phyloP scores from a whole-genome alignment of 805 yeast genomes.

The Zygosaccharomyces pseudorouxii region DNA sequence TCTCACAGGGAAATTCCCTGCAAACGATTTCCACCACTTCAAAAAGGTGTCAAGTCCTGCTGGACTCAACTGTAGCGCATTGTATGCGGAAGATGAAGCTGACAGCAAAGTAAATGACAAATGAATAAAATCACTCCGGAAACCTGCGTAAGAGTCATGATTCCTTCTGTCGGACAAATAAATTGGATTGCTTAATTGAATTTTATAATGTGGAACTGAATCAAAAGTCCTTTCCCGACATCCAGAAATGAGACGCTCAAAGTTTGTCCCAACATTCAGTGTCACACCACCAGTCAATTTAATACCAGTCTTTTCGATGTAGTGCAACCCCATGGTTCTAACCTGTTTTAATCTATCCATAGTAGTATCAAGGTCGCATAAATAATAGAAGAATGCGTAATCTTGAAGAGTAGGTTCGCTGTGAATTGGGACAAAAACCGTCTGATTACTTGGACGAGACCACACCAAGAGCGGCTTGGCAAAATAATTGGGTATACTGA shows the following conservation, averaged over 20 bases:
- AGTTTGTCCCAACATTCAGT: conserved; percentile 53
- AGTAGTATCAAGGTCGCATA: conserved; percentile 31
- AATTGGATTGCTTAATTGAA: conserved; percentile 53
- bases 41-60: conserved; percentile 61
- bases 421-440: conserved; percentile 46
- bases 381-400: conserved; percentile 47
- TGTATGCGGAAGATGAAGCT: conserved; percentile 43
- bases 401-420: conserved; percentile 38
- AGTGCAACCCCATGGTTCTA: conserved; percentile 22
- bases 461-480: conserved; percentile 52
- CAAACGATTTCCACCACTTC: conserved; percentile 81
- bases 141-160: conserved; percentile 80
- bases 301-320: conserved; percentile 51
- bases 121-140: conserved; percentile 78
- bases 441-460: conserved; percentile 46
- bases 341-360: conserved; percentile 19
- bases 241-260: conserved; percentile 42
- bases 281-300: conserved; percentile 56
- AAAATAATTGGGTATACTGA: conserved; percentile 73
- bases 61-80: conserved; percentile 76
- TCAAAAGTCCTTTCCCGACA: conserved; percentile 40
- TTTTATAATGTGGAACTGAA: conserved; percentile 57
- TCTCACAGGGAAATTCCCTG: conserved; percentile 77
- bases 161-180: conserved; percentile 40
- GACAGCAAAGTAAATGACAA: conserved; percentile 56